Evolutionary conservation across 1,284 basidiomycete species (phyloP).

Genomic region (Pseudomicrostroma phylloplanum): DNA sequence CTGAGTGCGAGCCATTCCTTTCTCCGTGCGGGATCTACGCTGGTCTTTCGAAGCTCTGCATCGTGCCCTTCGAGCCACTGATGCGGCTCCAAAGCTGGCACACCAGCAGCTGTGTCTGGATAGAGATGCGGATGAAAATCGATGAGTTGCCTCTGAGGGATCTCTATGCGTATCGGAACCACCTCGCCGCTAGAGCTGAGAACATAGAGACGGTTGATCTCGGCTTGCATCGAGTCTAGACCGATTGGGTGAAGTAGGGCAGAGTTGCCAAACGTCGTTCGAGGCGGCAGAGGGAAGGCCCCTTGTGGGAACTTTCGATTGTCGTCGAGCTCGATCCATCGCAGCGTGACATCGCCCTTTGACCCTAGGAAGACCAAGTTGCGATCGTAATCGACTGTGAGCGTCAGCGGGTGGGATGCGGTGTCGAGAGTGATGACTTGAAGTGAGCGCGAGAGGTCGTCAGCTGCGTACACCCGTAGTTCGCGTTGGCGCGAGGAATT

Average conservation of each 20-base stretch:
- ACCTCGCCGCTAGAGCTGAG: conserved; percentile 3
- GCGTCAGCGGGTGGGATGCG: not conserved
- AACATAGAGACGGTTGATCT: conserved; percentile 4
- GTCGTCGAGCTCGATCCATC: conserved; percentile 6
- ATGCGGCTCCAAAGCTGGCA: not conserved
- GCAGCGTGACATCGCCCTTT: conserved; percentile 1
- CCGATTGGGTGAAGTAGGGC: not conserved
- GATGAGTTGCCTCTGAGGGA: conserved; percentile 2
- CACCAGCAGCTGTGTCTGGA: not conserved
- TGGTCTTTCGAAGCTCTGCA: not conserved
- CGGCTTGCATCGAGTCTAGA: not conserved
- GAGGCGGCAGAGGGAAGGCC: not conserved
- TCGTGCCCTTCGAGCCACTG: not conserved
- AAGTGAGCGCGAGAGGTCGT: not conserved
- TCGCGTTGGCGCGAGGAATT: not conserved
- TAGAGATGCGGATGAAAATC: not conserved
- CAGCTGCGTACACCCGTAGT: not conserved
- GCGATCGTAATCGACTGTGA: not conserved
- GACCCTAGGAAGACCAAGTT: not conserved
- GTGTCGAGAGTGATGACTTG: conserved; percentile 2
- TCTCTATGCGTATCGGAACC: not conserved
- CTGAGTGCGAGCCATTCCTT: not conserved
- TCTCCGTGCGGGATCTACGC: not conserved
- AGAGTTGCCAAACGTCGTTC: not conserved
- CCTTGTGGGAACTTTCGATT: not conserved